Conservation (phyloP, 495 filamentous ascomycete genomes). For the Aspergillus saccharolyticus region DNA sequence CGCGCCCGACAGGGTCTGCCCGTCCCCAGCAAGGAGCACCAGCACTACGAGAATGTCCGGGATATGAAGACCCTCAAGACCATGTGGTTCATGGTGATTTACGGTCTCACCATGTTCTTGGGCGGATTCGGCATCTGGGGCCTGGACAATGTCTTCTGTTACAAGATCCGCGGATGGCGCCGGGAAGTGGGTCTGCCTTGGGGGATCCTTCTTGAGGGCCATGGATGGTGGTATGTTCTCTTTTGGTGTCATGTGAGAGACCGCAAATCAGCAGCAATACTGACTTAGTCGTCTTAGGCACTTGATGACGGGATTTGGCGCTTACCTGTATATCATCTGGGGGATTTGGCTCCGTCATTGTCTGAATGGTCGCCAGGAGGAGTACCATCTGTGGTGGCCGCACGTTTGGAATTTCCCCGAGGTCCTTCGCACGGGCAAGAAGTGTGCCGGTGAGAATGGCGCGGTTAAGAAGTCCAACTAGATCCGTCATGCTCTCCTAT, state of each 20-base stretch:
- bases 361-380: slow-evolving; percentile 68
- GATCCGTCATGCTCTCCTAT: slow-evolving; percentile 5
- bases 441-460: slow-evolving; percentile 23
- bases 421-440: slow-evolving; percentile 42
- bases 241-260: neutral
- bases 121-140: slow-evolving; percentile 84
- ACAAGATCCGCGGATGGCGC: slow-evolving; percentile 63
- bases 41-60: slow-evolving; percentile 48
- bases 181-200: slow-evolving; percentile 76
- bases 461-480: slow-evolving; percentile 42
- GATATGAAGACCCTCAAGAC: slow-evolving; percentile 56
- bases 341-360: slow-evolving; percentile 81
- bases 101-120: slow-evolving; percentile 70
- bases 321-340: slow-evolving; percentile 83
- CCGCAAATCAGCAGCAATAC: neutral
- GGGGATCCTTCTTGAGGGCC: slow-evolving; percentile 85
- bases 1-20: slow-evolving; percentile 36
- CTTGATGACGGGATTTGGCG: slow-evolving; percentile 61
- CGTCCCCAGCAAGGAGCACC: slow-evolving; percentile 37
- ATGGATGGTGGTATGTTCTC: slow-evolving; percentile 89
- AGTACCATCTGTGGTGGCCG: slow-evolving; percentile 72
- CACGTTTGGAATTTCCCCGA: slow-evolving; percentile 61
- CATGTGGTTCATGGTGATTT: slow-evolving; percentile 72
- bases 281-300: slow-evolving; percentile 44
- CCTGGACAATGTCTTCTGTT: slow-evolving; percentile 79